Evolutionary conservation across 768 basidiomycete species (phyloP).

Genomic region (Dendrothele bispora): DNA sequence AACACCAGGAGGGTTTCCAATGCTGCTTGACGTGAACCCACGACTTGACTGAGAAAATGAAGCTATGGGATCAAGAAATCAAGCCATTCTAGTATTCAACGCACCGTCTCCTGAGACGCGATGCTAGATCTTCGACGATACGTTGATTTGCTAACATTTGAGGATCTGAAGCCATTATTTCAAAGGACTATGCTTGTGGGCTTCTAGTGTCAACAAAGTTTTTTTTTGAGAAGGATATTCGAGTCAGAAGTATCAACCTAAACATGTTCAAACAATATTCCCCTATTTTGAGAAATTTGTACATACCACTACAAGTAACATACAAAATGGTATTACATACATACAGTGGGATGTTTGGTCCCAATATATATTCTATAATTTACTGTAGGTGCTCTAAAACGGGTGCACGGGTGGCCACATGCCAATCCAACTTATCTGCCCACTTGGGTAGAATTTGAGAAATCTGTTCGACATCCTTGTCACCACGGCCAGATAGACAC

Average conservation of each 20-base stretch:
- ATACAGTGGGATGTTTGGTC: too few relatives aligned
- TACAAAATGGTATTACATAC: too few relatives aligned
- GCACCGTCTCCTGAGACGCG: conserved; percentile 71
- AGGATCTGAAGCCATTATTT: conserved; percentile 43
- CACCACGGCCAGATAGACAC: conserved; percentile 94
- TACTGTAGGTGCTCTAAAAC: too few relatives aligned
- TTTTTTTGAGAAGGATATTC: too few relatives aligned
- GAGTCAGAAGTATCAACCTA: too few relatives aligned
- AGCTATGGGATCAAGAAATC: conserved; percentile 15
- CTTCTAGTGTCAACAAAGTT: too few relatives aligned
- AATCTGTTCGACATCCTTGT: conserved; percentile 98
- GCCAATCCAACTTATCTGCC: conserved; percentile 94
- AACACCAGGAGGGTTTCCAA: conserved; percentile 87
- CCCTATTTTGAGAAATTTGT: too few relatives aligned
- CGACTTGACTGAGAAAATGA: conserved; percentile 67
- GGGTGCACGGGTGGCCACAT: conserved; percentile 47
- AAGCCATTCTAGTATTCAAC: conserved; percentile 23
- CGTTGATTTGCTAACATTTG: conserved; percentile 45
- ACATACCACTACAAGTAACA: too few relatives aligned
- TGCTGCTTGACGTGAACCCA: conserved; percentile 88
- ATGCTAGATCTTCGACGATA: conserved; percentile 67
- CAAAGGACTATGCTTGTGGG: not conserved
- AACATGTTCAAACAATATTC: too few relatives aligned
- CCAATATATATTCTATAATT: too few relatives aligned
- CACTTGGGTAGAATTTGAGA: conserved; percentile 93